Base-by-base conservation (phyloP, 2,329 filamentous ascomycete genomes). In the Stachybotrys elegans region DNA sequence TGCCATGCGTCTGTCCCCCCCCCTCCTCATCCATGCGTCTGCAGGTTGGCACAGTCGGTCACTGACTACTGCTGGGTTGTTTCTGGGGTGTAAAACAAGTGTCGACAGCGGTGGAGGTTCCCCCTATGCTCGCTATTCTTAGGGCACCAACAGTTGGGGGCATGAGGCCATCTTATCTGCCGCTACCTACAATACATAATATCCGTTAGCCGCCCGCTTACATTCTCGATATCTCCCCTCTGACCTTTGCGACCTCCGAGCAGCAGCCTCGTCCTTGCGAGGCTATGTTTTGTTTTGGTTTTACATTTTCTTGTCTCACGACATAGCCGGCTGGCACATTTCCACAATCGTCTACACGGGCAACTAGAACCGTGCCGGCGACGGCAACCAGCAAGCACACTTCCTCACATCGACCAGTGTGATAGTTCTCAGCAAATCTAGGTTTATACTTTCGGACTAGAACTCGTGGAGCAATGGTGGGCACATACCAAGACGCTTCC, bases 111-210 rank as follows among this genome's bases (percentile, higher is more conserved):
- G 19, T n/a, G 31, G 14, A 34, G 31, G 19, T 12, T 12, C 31
- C 31, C n/a, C n/a, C 9, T 9, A 8, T 34, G 31, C 31, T 34
- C 31, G 9, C 31, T 34, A 34, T 34, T 34, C 31, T 34, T 34
- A 16, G 31, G 9, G 11, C n/a, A n/a, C n/a, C n/a, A n/a, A n/a
- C n/a, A n/a, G n/a, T n/a, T 34, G 31, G 8, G n/a, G n/a, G 31
- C 14, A 34, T 34, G 31, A 34, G 31, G 47, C 43, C 46, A 50
- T 48, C 46, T 40, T 31, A 46, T 19, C 38, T 23, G 38, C 29
- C 38, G 16, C 38, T 27, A 25, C 12, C 22, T 27, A 23, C n/a
- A 23, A 63, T 74, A 75, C 71, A 73, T 75, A 75, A 74, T 67
- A 60, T 57, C 54, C 61, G 59, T 60, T 68, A 71, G 62, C 63